Conservation (phyloP, 768 basidiomycete genomes). For the Tulasnella calospora region DNA sequence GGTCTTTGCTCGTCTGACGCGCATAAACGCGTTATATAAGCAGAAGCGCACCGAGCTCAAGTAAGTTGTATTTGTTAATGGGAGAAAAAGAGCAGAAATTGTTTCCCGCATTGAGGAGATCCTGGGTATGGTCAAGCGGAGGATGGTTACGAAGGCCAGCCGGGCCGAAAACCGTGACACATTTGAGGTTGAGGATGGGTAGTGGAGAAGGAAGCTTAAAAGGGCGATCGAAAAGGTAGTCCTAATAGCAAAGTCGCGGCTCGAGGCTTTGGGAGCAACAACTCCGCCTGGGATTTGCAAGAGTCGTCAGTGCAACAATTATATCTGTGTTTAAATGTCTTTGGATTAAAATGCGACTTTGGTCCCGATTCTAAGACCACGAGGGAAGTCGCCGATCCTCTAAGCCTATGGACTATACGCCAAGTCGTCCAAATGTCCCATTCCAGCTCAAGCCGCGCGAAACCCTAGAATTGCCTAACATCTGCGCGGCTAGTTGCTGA, state of each 20-base stretch:
- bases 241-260: slow-evolving; percentile 66
- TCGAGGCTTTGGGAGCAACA: slow-evolving; percentile 36
- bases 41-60: slow-evolving; percentile 64
- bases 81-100: slow-evolving; percentile 64
- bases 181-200: slow-evolving; percentile 42
- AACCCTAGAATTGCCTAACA: not conserved
- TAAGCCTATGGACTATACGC: too few species aligned
- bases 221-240: slow-evolving; percentile 73
- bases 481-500: too few species aligned
- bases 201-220: slow-evolving; percentile 63
- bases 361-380: slow-evolving; percentile 48
- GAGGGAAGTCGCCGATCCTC: too few species aligned
- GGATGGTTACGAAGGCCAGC: slow-evolving; percentile 32
- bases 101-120: slow-evolving; percentile 73
- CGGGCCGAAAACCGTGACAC: slow-evolving; percentile 40
- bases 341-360: too few species aligned
- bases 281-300: too few species aligned
- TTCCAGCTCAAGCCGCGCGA: not conserved
- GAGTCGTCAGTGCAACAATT: too few species aligned
- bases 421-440: not conserved
- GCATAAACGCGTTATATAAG: slow-evolving; percentile 78
- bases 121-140: slow-evolving; percentile 42
- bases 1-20: slow-evolving; percentile 63
- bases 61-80: slow-evolving; percentile 92
- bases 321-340: too few species aligned